Evolutionary conservation across 2,329 filamentous ascomycete species (phyloP).

Genomic region (Trichoderma citrinoviride): DNA sequence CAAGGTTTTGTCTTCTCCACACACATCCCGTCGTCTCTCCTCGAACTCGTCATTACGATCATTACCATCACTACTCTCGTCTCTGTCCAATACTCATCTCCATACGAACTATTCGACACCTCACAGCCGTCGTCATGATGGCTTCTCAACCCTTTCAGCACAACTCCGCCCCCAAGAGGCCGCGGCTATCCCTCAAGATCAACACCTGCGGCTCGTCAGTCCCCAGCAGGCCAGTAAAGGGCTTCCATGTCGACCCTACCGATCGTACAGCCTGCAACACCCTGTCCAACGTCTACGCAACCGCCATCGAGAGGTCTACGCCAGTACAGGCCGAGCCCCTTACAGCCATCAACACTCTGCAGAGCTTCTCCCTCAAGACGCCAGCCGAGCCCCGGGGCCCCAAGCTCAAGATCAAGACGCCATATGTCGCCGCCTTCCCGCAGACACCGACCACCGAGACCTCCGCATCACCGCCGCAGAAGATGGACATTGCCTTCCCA

Average conservation of each 20-base stretch:
- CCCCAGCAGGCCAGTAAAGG: constrained; percentile 33
- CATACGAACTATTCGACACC: not conserved
- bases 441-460: constrained; percentile 55
- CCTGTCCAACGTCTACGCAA: constrained; percentile 62
- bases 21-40: no score
- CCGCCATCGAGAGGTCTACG: constrained; percentile 59
- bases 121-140: constrained; percentile 31
- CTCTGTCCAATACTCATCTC: not conserved
- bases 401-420: constrained; percentile 41
- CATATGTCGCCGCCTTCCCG: constrained; percentile 47
- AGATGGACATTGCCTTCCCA: constrained; percentile 48
- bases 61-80: not conserved
- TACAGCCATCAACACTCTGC: constrained; percentile 48
- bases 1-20: no score
- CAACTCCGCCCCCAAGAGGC: constrained; percentile 42
- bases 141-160: constrained; percentile 30
- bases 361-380: constrained; percentile 33
- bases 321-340: constrained; percentile 47
- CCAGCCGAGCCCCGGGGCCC: constrained; percentile 33
- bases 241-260: constrained; percentile 47
- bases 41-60: no score
- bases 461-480: constrained; percentile 47
- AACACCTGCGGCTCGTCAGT: constrained; percentile 41
- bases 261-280: constrained; percentile 66
- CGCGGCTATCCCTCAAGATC: constrained; percentile 57